These are phyloP conservation scores for Plasmodiophora brassicae DNA, from an alignment of 208 protist genomes.

Conservation along the genomic window DNA sequence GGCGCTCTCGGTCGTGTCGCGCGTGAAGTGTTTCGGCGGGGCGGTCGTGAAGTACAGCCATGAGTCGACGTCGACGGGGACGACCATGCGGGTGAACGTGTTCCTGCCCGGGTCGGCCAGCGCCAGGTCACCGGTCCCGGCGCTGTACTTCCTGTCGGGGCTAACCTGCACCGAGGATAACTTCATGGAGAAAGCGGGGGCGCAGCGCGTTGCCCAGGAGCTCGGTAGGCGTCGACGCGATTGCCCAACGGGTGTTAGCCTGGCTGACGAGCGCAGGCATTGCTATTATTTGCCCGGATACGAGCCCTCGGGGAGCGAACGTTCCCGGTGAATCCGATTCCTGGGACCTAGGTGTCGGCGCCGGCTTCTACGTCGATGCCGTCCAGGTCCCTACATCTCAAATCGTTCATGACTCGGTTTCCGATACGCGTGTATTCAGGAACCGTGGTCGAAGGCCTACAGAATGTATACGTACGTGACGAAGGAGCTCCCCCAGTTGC, in stretches of 20 bases:
- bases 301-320: conserved; percentile 47
- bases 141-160: conserved; percentile 23
- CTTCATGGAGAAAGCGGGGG: conserved; percentile 51
- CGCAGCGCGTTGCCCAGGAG: conserved; percentile 27
- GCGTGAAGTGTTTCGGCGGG: not conserved
- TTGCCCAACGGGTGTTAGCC: not conserved
- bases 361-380: conserved; percentile 58
- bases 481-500: not conserved
- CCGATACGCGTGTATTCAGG: too few species aligned
- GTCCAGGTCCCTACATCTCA: conserved; percentile 13
- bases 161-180: conserved; percentile 55
- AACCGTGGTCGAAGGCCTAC: conserved; percentile 48
- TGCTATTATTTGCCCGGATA: conserved; percentile 52
- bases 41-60: conserved; percentile 30
- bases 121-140: not conserved
- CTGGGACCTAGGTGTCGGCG: conserved; percentile 50
- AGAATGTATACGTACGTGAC: conserved; percentile 57
- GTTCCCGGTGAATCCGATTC: conserved; percentile 51
- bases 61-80: conserved; percentile 4
- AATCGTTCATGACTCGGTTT: too few species aligned
- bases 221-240: not conserved
- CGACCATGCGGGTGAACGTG: conserved; percentile 21
- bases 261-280: not conserved
- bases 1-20: not conserved
- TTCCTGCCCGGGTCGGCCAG: conserved; percentile 8